Conservation (phyloP, 805 yeast genomes). For the Myxozyma melibiosi region DNA sequence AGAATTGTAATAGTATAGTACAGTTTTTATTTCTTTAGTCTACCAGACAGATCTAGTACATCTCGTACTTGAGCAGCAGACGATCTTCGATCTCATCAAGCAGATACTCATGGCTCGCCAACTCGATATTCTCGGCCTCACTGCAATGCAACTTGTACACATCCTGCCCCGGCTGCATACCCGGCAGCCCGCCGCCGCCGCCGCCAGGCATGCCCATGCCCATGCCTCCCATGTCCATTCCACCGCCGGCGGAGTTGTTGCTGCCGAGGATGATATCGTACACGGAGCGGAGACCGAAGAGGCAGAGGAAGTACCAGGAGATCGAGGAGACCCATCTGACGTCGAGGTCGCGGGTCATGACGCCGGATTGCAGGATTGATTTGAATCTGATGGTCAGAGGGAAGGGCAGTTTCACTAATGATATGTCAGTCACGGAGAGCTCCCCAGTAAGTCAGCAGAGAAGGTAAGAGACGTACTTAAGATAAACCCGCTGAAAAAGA, state of each 20-base stretch:
- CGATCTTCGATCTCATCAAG: constrained; percentile 66
- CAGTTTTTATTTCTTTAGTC: not conserved
- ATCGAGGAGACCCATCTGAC: constrained; percentile 91
- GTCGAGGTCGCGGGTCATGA: constrained; percentile 79
- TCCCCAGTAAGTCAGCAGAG: constrained; percentile 32
- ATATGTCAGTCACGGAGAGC: constrained; percentile 37
- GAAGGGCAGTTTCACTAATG: constrained; percentile 82
- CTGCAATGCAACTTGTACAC: constrained; percentile 63
- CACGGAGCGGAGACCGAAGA: constrained; percentile 80
- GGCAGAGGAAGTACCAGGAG: constrained; percentile 92
- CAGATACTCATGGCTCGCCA: constrained; percentile 58
- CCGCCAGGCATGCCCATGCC: constrained; percentile 42
- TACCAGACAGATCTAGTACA: not conserved
- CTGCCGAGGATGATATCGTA: constrained; percentile 69
- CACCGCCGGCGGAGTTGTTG: constrained; percentile 45
- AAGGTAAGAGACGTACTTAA: constrained; percentile 19
- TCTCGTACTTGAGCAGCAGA: constrained; percentile 36
- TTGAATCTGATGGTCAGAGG: constrained; percentile 88
- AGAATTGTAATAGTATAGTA: not conserved
- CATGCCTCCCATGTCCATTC: constrained; percentile 49
- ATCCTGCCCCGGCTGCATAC: constrained; percentile 55
- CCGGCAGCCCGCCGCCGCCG: constrained; percentile 54
- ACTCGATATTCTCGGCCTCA: constrained; percentile 74
- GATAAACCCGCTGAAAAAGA: constrained; percentile 82
- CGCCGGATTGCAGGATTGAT: constrained; percentile 87